Evolutionary conservation across 306 rosid genomes (phyloP).

Genomic region (Cicer pinnatifidum): DNA sequence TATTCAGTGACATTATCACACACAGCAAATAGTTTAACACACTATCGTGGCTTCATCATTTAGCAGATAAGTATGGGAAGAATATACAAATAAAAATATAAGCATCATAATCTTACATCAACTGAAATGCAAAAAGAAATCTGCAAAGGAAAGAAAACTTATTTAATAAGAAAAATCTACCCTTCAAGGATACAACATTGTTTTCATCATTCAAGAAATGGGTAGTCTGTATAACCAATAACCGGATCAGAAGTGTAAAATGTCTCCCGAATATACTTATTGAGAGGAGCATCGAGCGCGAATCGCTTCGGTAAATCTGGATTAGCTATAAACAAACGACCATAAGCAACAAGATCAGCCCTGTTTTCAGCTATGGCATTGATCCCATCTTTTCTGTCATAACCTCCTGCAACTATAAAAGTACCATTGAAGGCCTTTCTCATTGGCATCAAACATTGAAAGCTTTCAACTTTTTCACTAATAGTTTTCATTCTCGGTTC

Average conservation of each 20-base stretch:
- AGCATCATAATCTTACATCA: no score
- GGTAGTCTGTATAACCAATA: conserved; percentile 30
- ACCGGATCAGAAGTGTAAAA: conserved; percentile 27
- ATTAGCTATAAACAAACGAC: conserved; percentile 36
- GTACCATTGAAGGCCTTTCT: conserved; percentile 37
- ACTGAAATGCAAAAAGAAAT: no score
- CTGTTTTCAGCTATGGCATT: conserved; percentile 25
- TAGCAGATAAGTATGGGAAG: background rate
- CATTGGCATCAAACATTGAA: conserved; percentile 11
- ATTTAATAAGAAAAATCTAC: no score
- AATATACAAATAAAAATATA: background rate
- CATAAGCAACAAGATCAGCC: conserved; percentile 34
- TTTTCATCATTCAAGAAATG: background rate
- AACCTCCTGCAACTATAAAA: conserved; percentile 31
- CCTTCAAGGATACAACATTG: no score
- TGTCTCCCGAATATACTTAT: conserved; percentile 10
- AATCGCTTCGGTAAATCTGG: conserved; percentile 34
- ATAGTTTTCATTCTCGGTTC: conserved; percentile 34
- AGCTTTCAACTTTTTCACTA: background rate
- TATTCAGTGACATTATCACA: background rate
- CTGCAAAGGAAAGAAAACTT: no score
- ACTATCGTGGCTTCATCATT: background rate
- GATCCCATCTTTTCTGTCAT: conserved; percentile 24
- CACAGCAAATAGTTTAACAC: background rate
- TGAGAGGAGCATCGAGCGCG: conserved; percentile 23